These are phyloP conservation scores for Fraxinus sp. DNA, from an alignment of 305 asterid genomes.

Conservation along the genomic window DNA sequence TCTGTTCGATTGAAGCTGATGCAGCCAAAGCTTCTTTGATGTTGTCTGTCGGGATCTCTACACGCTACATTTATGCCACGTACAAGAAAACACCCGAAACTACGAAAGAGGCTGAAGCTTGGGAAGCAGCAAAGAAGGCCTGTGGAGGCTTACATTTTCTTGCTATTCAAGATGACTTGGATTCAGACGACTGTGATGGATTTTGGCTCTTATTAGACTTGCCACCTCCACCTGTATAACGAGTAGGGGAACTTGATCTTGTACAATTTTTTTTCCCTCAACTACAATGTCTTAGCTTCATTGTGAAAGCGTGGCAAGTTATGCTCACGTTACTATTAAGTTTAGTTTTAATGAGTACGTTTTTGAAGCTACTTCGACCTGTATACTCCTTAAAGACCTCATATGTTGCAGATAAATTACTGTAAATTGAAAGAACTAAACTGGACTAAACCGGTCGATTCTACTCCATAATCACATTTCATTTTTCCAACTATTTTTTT, in stretches of 20 bases:
- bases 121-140: conserved; percentile 87
- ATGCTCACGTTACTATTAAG: not conserved
- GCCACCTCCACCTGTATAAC: conserved; percentile 86
- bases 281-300: not conserved
- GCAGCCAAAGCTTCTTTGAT: conserved; percentile 49
- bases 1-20: conserved; percentile 79
- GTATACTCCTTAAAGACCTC: not conserved
- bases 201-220: conserved; percentile 90
- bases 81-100: conserved; percentile 73
- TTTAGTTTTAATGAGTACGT: not conserved
- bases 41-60: conserved; percentile 76
- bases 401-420: not conserved
- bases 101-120: conserved; percentile 85
- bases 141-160: conserved; percentile 92
- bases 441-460: not conserved
- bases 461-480: not conserved
- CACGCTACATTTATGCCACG: conserved; percentile 71
- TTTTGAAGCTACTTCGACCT: not conserved
- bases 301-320: not conserved
- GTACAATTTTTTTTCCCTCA: not conserved
- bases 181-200: conserved; percentile 78
- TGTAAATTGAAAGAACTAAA: not conserved
- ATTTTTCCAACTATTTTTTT: not conserved
- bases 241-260: not conserved
- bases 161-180: conserved; percentile 79